Conservation (phyloP, 2,329 filamentous ascomycete genomes). For the Colletotrichum endophyticum region DNA sequence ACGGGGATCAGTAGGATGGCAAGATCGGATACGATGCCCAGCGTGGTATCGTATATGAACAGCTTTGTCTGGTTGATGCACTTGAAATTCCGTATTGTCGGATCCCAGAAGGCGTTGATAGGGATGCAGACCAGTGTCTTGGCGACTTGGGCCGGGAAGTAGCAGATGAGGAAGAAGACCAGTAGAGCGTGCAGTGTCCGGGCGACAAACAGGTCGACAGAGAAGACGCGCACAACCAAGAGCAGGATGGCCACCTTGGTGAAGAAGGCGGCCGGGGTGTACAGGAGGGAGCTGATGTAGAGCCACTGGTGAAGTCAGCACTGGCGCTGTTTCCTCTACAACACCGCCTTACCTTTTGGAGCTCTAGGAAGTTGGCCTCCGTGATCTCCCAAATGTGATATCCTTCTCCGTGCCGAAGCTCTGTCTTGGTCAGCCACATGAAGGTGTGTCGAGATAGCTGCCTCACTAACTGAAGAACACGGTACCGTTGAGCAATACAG, state of each 20-base stretch:
- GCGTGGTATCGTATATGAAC: conserved; percentile 35
- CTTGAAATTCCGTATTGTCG: background rate
- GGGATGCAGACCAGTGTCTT: conserved; percentile 29
- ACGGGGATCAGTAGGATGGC: conserved; percentile 37
- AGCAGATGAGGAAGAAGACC: conserved; percentile 27
- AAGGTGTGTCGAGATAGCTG: background rate
- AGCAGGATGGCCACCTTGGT: conserved; percentile 34
- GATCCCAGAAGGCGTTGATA: conserved; percentile 27
- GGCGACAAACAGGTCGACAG: conserved; percentile 27
- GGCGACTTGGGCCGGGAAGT: conserved; percentile 29
- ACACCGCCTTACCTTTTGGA: background rate
- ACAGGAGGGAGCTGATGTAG: conserved; percentile 30
- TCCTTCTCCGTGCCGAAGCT: conserved; percentile 5
- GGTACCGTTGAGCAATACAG: background rate
- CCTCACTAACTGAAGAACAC: conserved; percentile 13
- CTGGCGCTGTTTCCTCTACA: background rate
- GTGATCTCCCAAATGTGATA: conserved; percentile 13
- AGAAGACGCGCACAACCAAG: conserved; percentile 34
- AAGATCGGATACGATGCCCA: conserved; percentile 36
- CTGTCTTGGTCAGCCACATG: background rate
- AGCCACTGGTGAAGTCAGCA: conserved; percentile 24
- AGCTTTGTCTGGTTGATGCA: conserved; percentile 36
- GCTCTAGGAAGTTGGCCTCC: background rate
- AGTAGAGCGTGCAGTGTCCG: conserved; percentile 31
- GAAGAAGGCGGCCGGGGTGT: conserved; percentile 32